These are phyloP conservation scores for Haplosporangium gracile DNA, from an alignment of 192 early-diverging fungal species.

Conservation along the genomic window DNA sequence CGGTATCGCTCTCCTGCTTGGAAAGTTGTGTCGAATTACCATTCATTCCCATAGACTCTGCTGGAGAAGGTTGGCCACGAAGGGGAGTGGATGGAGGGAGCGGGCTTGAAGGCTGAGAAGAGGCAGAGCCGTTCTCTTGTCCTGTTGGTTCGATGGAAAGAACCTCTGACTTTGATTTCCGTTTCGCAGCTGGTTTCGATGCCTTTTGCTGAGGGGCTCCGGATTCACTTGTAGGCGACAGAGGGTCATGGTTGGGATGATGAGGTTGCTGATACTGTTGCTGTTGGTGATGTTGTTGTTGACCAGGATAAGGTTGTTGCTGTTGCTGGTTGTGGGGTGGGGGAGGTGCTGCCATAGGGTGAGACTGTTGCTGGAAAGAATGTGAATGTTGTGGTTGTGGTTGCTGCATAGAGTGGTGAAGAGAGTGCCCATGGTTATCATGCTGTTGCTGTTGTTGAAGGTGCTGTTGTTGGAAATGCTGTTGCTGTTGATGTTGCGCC, in stretches of 20 bases:
- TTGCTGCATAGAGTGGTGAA: conserved; percentile 18
- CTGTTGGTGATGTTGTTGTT: conserved; percentile 11
- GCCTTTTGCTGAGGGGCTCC: neutral
- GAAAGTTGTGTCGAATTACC: conserved; percentile 1
- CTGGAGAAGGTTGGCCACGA: neutral
- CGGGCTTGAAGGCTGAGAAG: conserved; percentile 29
- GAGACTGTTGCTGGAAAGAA: conserved; percentile 1
- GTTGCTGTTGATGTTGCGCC: conserved; percentile 16
- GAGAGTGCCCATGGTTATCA: conserved; percentile 5
- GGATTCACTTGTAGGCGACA: neutral
- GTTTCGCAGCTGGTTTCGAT: conserved; percentile 19
- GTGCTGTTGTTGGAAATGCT: conserved; percentile 18
- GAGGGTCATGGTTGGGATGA: neutral
- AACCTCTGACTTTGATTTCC: conserved; percentile 25
- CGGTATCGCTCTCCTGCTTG: conserved; percentile 21
- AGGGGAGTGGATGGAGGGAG: neutral
- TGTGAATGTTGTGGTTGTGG: conserved; percentile 10
- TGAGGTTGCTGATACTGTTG: neutral
- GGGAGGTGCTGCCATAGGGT: conserved; percentile 16
- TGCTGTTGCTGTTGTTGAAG: conserved; percentile 25
- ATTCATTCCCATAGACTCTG: neutral
- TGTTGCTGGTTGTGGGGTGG: conserved; percentile 16
- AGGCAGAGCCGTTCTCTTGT: conserved; percentile 5
- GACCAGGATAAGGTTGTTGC: conserved; percentile 8
- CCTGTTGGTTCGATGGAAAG: neutral